Evolutionary conservation across 768 basidiomycete genomes (phyloP).

Genomic region (Cytidiella melzeri): DNA sequence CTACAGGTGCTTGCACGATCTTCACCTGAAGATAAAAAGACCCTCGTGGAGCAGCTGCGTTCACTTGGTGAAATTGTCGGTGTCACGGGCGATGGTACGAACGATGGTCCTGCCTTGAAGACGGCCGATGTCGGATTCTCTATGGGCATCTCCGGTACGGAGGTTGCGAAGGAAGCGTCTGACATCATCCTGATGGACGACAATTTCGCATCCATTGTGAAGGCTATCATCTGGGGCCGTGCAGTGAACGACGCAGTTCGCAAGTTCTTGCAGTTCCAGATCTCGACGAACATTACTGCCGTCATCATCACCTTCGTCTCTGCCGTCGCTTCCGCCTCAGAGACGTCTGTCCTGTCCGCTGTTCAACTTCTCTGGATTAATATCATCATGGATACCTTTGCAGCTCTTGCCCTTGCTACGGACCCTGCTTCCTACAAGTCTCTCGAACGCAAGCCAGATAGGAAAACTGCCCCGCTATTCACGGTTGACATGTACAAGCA

Average conservation of each 20-base stretch:
- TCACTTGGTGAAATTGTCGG: slow-evolving; percentile 85
- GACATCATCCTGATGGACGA: slow-evolving; percentile 99
- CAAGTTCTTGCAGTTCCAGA: slow-evolving; percentile 96
- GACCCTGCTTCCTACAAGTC: slow-evolving; percentile 82
- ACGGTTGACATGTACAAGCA: slow-evolving; percentile 95
- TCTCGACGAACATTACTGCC: slow-evolving; percentile 92
- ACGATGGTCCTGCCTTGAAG: slow-evolving; percentile 95
- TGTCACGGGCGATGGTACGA: slow-evolving; percentile 97
- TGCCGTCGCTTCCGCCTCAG: slow-evolving; percentile 71
- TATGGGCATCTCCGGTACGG: slow-evolving; percentile 95
- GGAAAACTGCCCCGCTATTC: slow-evolving; percentile 84
- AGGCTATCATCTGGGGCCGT: slow-evolving; percentile 98
- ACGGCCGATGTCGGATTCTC: slow-evolving; percentile 96
- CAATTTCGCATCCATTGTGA: slow-evolving; percentile 93
- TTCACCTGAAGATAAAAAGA: slow-evolving; percentile 94
- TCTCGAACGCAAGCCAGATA: slow-evolving; percentile 88
- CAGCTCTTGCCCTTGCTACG: slow-evolving; percentile 94
- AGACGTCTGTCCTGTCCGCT: slow-evolving; percentile 84
- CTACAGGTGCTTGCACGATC: slow-evolving; percentile 96
- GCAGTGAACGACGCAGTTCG: slow-evolving; percentile 97
- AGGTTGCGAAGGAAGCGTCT: slow-evolving; percentile 98
- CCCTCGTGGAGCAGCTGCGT: slow-evolving; percentile 85
- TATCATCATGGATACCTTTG: slow-evolving; percentile 98
- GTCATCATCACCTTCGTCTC: slow-evolving; percentile 91
- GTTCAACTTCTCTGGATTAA: slow-evolving; percentile 99